A percentile compares a stretch with the other conserved stretches of the same genome.
Conservation (phyloP, 306 rosid species). For the Ormosia emarginata region DNA sequence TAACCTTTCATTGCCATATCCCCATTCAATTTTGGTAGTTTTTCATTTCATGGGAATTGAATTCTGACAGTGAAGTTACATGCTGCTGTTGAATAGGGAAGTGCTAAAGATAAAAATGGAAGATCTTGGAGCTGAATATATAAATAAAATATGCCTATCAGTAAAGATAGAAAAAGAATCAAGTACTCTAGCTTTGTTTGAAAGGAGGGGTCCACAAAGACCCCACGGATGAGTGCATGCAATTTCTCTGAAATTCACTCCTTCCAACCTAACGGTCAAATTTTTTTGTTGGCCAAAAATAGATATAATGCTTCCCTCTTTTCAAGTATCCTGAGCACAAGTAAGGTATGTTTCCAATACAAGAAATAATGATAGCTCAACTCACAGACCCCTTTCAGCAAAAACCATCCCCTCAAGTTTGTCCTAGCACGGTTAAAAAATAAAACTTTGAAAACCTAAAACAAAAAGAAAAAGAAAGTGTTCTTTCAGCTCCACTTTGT, state of each 20-base stretch:
- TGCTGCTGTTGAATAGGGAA: slow-evolving; percentile 13
- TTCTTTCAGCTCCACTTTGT: slow-evolving; percentile 29
- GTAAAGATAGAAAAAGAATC: slow-evolving; percentile 25
- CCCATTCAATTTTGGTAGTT: slow-evolving; percentile 31
- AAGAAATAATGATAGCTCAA: slow-evolving; percentile 66
- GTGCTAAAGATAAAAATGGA: slow-evolving; percentile 16
- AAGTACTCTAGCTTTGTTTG: slow-evolving; percentile 19
- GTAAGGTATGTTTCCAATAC: slow-evolving; percentile 76
- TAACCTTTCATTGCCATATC: slow-evolving; percentile 20
- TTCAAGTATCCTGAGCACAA: slow-evolving; percentile 46
- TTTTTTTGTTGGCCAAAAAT: slow-evolving; percentile 9
- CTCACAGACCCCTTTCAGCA: slow-evolving; percentile 24
- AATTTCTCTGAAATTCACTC: slow-evolving; percentile 25
- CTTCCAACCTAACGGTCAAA: slow-evolving; percentile 49
- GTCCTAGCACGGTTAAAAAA: neutral
- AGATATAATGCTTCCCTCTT: slow-evolving; percentile 41
- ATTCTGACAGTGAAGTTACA: slow-evolving; percentile 44
- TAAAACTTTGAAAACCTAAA: neutral
- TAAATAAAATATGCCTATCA: neutral
- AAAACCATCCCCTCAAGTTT: slow-evolving; percentile 15
- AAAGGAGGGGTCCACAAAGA: slow-evolving; percentile 24
- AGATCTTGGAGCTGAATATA: neutral
- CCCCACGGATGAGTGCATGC: slow-evolving; percentile 32
- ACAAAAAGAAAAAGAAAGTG: slow-evolving; percentile 17
- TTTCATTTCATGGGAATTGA: slow-evolving; percentile 42